Conservation (phyloP, 371 early-diverging fungal species). For the Actinomortierella wolfii region DNA sequence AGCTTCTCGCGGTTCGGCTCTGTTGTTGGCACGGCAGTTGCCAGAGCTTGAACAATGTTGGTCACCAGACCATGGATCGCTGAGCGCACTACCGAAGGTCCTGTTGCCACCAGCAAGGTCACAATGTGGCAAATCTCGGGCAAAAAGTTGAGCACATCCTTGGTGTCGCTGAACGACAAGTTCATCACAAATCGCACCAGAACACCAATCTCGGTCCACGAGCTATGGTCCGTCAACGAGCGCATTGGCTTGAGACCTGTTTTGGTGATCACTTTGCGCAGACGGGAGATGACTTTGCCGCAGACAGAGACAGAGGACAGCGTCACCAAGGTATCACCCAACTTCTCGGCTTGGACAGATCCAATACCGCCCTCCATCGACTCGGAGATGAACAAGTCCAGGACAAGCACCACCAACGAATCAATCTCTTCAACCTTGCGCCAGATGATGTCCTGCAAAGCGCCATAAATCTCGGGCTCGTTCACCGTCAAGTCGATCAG, state of each 20-base stretch:
- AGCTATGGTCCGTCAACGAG: slow-evolving; percentile 76
- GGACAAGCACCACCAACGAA: slow-evolving; percentile 75
- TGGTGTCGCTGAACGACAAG: slow-evolving; percentile 87
- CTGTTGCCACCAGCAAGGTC: slow-evolving; percentile 82
- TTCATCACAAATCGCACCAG: slow-evolving; percentile 86
- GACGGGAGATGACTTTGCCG: slow-evolving; percentile 78
- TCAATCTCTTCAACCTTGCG: slow-evolving; percentile 78
- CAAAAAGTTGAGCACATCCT: slow-evolving; percentile 76
- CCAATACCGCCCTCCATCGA: slow-evolving; percentile 83
- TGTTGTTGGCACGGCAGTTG: slow-evolving; percentile 73
- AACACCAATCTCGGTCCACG: slow-evolving; percentile 90
- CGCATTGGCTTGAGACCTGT: slow-evolving; percentile 79
- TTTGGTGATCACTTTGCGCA: slow-evolving; percentile 77
- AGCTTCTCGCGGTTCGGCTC: slow-evolving; percentile 67
- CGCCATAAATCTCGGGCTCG: slow-evolving; percentile 84
- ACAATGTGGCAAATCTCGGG: slow-evolving; percentile 90
- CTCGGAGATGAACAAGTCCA: slow-evolving; percentile 82
- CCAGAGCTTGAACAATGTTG: slow-evolving; percentile 88
- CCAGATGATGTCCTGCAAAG: slow-evolving; percentile 90
- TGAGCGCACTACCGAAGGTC: slow-evolving; percentile 81
- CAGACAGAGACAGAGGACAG: slow-evolving; percentile 82
- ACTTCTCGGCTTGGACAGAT: slow-evolving; percentile 80
- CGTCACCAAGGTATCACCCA: slow-evolving; percentile 88
- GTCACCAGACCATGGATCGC: slow-evolving; percentile 92
- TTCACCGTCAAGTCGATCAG: slow-evolving; percentile 86